Percentiles rank a stretch among this genome's conserved stretches.
Evolutionary conservation across 257 asterid genomes (phyloP).

Genomic region (Mentha longifolia): DNA sequence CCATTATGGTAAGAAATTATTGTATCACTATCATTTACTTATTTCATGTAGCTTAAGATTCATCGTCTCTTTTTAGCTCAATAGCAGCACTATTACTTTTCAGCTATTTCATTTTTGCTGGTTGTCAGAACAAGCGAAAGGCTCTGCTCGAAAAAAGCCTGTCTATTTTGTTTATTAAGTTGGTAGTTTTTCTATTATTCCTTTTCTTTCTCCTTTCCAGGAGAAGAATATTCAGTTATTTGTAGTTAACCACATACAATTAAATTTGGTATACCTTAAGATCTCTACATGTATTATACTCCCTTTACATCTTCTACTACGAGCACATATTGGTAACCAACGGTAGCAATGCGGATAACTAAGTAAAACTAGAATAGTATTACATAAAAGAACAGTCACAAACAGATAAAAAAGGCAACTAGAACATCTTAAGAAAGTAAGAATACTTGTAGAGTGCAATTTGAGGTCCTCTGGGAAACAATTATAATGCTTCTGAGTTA

Average conservation of each 20-base stretch:
- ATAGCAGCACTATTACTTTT: not conserved
- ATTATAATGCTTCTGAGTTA: not conserved
- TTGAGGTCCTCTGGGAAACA: not conserved
- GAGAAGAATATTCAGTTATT: not conserved
- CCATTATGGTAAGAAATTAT: not conserved
- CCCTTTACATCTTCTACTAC: slow-evolving; percentile 6
- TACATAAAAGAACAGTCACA: not conserved
- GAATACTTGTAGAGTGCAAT: not conserved
- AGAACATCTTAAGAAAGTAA: not conserved
- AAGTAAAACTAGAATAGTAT: not conserved
- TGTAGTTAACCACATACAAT: not conserved
- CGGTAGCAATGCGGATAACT: not conserved
- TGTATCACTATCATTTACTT: slow-evolving; percentile 23
- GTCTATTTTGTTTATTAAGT: too few species aligned
- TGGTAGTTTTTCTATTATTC: not conserved
- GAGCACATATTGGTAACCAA: not conserved
- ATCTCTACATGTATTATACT: not conserved
- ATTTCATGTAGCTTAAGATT: not conserved
- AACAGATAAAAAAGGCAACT: not conserved
- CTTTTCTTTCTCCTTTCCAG: not conserved
- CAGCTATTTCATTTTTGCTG: not conserved
- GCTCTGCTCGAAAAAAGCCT: not conserved
- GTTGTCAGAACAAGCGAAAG: not conserved
- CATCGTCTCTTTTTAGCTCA: not conserved
- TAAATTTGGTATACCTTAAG: not conserved